phyloP scores from a whole-genome alignment of 2,329 filamentous ascomycete genomes.

The Colletotrichum destructivum region DNA sequence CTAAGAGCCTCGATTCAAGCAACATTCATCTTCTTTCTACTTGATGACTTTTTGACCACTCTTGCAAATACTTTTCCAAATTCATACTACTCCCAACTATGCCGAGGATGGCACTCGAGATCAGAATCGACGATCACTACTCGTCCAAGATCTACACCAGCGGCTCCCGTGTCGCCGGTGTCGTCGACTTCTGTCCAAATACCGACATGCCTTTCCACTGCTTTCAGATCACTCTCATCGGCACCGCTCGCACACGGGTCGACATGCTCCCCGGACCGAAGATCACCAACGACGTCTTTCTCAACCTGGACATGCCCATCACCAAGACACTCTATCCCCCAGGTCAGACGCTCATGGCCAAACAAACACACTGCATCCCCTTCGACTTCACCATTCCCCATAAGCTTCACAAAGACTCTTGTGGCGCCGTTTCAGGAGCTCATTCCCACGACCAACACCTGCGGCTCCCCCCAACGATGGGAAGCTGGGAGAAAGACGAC shows the following conservation, averaged over 20 bases:
- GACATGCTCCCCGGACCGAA: conserved; percentile 66
- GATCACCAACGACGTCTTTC: conserved; percentile 65
- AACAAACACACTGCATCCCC: conserved; percentile 65
- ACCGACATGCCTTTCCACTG: conserved; percentile 64
- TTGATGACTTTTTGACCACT: not conserved
- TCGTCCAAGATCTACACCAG: conserved; percentile 70
- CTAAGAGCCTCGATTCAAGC: not conserved
- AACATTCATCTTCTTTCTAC: accelerated
- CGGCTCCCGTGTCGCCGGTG: conserved; percentile 64
- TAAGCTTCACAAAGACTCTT: conserved; percentile 70
- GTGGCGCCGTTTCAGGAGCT: conserved; percentile 62
- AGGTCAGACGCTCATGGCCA: conserved; percentile 62
- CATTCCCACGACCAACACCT: conserved; percentile 67
- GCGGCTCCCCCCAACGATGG: conserved; percentile 68
- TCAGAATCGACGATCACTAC: conserved; percentile 69
- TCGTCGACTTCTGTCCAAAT: conserved; percentile 60
- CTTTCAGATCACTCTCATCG: conserved; percentile 68
- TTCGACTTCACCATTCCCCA: conserved; percentile 72
- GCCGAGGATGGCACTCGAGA: conserved; percentile 54
- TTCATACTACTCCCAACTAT: conserved; percentile 40
- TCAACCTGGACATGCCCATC: conserved; percentile 71
- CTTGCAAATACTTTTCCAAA: not conserved
- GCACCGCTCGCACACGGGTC: conserved; percentile 64
- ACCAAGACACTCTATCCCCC: conserved; percentile 61
- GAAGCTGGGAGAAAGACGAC: conserved; percentile 68